These are phyloP conservation scores for Kwoniella newhampshirensis DNA, from an alignment of 768 basidiomycete genomes.

Conservation along the genomic window DNA sequence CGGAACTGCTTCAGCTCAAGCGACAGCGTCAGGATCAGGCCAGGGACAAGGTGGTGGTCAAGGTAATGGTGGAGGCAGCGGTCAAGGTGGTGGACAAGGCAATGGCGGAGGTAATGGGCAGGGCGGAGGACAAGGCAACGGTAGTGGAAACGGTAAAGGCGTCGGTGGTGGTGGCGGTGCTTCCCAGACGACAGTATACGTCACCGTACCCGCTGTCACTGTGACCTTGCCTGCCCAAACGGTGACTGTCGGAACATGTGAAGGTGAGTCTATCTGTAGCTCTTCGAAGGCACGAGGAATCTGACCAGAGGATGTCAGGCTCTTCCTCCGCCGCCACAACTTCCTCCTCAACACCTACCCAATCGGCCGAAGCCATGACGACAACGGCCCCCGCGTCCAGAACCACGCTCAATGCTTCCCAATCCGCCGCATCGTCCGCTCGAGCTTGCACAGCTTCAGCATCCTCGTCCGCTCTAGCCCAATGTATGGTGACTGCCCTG, in stretches of 20 bases:
- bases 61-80: not conserved
- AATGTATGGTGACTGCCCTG: constrained; percentile 18
- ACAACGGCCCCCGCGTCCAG: constrained; percentile 2
- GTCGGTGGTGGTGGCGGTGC: constrained; percentile 8
- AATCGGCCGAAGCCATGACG: not conserved
- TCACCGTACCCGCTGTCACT: not conserved
- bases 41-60: not conserved
- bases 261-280: not conserved
- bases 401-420: constrained; percentile 7
- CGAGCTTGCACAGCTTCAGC: constrained; percentile 4
- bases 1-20: not conserved
- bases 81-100: too few species aligned
- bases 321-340: not conserved
- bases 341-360: too few species aligned
- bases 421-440: constrained; percentile 12
- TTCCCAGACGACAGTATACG: not conserved
- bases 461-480: constrained; percentile 8
- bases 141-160: constrained; percentile 6
- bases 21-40: not conserved
- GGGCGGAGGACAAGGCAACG: constrained; percentile 1
- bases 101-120: too few species aligned
- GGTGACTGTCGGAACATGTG: not conserved
- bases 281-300: too few species aligned
- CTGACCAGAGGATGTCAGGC: too few species aligned
- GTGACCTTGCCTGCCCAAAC: not conserved